Evolutionary conservation across 106 monocot genomes (phyloP).

Genomic region (Vanilla planifolia): DNA sequence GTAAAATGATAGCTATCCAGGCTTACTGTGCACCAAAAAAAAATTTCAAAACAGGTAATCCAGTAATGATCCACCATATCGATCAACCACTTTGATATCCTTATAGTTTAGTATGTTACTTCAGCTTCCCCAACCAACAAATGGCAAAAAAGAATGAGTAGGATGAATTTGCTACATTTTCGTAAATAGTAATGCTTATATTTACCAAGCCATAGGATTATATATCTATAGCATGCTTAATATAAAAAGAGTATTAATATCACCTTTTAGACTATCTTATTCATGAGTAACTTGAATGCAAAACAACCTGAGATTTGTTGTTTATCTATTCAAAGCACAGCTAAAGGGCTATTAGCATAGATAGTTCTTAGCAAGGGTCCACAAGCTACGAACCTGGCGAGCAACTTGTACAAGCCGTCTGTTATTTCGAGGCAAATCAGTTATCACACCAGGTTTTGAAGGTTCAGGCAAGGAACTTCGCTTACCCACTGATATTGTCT

Average conservation of each 20-base stretch:
- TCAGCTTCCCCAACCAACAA: too few species aligned
- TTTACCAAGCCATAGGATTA: background rate
- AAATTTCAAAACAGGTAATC: background rate
- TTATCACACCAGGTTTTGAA: constrained; percentile 5
- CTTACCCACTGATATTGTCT: constrained; percentile 5
- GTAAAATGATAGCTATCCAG: too few species aligned
- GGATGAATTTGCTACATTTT: too few species aligned
- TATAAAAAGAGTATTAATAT: background rate
- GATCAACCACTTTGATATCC: too few species aligned
- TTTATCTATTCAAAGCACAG: background rate
- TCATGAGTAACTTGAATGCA: background rate
- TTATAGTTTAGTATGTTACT: too few species aligned
- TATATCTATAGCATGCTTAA: too few species aligned
- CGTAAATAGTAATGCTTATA: background rate
- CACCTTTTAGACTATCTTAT: too few species aligned
- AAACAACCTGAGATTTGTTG: background rate
- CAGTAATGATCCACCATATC: too few species aligned
- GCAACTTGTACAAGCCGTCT: constrained; percentile 28
- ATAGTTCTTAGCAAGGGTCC: background rate
- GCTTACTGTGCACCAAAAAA: too few species aligned
- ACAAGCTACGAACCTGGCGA: constrained; percentile 15
- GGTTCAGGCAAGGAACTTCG: background rate
- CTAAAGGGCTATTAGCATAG: background rate
- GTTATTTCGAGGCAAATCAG: constrained; percentile 15
- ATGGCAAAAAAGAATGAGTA: too few species aligned